Percentiles rank a stretch among this genome's conserved stretches.
phyloP scores from a whole-genome alignment of 768 basidiomycete genomes.

The Suillus subluteus region DNA sequence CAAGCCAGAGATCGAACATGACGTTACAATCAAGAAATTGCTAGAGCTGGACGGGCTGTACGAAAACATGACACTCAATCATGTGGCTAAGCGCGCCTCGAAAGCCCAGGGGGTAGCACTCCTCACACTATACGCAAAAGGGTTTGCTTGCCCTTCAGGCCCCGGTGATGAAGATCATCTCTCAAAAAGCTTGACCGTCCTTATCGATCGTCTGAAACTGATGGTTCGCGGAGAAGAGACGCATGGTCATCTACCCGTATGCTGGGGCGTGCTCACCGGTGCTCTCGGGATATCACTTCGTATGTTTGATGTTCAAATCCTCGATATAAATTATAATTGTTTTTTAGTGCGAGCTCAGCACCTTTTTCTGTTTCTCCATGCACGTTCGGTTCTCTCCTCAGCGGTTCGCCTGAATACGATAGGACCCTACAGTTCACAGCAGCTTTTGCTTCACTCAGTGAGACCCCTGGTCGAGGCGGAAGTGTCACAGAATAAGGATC shows the following conservation, averaged over 20 bases:
- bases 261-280: slow-evolving; percentile 87
- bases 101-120: slow-evolving; percentile 92
- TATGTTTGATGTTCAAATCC: slow-evolving; percentile 34
- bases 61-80: slow-evolving; percentile 87
- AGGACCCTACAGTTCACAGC: slow-evolving; percentile 93
- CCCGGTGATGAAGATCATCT: slow-evolving; percentile 25
- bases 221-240: slow-evolving; percentile 64
- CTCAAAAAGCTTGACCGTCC: slow-evolving; percentile 24
- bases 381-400: slow-evolving; percentile 86
- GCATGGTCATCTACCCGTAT: slow-evolving; percentile 85
- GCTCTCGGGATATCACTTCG: slow-evolving; percentile 76
- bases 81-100: slow-evolving; percentile 85
- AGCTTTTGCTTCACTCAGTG: slow-evolving; percentile 76
- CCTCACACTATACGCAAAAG: slow-evolving; percentile 84
- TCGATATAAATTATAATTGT: slow-evolving; percentile 11
- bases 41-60: slow-evolving; percentile 76
- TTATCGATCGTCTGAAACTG: slow-evolving; percentile 74
- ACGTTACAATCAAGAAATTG: slow-evolving; percentile 24
- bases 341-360: slow-evolving; percentile 76
- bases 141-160: slow-evolving; percentile 62
- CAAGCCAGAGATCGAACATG: slow-evolving; percentile 5
- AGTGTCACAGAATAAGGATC: slow-evolving; percentile 43
- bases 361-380: slow-evolving; percentile 92
- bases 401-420: slow-evolving; percentile 89
- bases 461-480: slow-evolving; percentile 67